Conservation (phyloP, 768 basidiomycete genomes). For the Trametes meyenii region DNA sequence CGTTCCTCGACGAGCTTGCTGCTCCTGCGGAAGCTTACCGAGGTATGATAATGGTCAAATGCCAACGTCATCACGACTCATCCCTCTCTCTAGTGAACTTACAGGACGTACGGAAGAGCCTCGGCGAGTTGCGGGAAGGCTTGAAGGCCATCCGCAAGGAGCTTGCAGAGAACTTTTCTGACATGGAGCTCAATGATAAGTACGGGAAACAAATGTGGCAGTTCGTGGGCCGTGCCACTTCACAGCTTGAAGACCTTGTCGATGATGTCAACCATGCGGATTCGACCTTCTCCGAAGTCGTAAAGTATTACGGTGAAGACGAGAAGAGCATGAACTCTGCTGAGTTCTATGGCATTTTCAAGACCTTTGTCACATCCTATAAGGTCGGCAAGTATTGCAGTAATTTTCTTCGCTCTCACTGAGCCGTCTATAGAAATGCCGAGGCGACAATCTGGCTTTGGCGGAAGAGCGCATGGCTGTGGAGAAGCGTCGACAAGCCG, state of each 20-base stretch:
- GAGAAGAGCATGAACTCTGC: constrained; percentile 82
- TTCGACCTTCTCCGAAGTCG: constrained; percentile 78
- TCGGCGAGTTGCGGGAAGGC: constrained; percentile 72
- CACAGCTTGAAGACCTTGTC: constrained; percentile 77
- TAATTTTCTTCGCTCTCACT: not conserved
- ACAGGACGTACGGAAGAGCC: constrained; percentile 79
- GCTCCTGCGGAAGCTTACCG: constrained; percentile 92
- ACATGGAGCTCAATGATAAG: constrained; percentile 68
- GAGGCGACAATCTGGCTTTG: constrained; percentile 71
- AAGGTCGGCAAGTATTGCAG: constrained; percentile 47
- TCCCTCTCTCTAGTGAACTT: constrained; percentile 66
- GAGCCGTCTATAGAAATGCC: constrained; percentile 71
- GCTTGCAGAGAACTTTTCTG: constrained; percentile 76
- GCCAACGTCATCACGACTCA: constrained; percentile 19
- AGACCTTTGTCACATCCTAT: constrained; percentile 95
- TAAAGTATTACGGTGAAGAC: constrained; percentile 93
- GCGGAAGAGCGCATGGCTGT: constrained; percentile 69
- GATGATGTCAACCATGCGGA: constrained; percentile 90
- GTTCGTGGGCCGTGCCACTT: constrained; percentile 77
- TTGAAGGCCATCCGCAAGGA: constrained; percentile 82
- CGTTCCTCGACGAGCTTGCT: constrained; percentile 85
- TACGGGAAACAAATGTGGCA: constrained; percentile 93
- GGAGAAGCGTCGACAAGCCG: constrained; percentile 69
- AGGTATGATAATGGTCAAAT: constrained; percentile 49
- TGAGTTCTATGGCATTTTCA: constrained; percentile 97